A percentile compares a stretch with the other conserved stretches of the same genome.
Evolutionary conservation across 148 eudicot species (phyloP).

Genomic region (Limonium bicolor): DNA sequence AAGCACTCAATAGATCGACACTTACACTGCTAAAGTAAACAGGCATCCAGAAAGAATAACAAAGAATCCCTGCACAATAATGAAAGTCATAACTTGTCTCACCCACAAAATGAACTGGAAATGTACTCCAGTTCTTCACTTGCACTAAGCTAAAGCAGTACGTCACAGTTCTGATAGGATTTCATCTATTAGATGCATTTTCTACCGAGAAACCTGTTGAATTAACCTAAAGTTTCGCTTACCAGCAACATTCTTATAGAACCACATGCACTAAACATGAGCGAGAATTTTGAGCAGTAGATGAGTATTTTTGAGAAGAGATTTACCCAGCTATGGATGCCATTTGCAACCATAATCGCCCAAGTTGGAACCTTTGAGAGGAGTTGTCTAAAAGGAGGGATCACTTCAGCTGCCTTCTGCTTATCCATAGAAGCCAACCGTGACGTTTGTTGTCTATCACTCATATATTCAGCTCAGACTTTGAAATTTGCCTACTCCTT

Average conservation of each 20-base stretch:
- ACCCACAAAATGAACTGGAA: too few relatives aligned
- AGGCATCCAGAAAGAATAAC: constrained; percentile 98
- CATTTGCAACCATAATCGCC: constrained; percentile 83
- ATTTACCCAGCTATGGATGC: constrained; percentile 93
- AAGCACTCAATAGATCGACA: background rate
- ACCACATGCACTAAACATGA: too few relatives aligned
- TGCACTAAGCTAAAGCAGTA: too few relatives aligned
- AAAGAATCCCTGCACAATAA: constrained; percentile 70
- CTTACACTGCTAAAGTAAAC: constrained; percentile 75
- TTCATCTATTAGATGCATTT: too few relatives aligned
- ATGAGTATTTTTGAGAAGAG: too few relatives aligned
- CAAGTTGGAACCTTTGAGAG: constrained; percentile 81
- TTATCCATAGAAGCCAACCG: constrained; percentile 18
- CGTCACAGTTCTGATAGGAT: too few relatives aligned
- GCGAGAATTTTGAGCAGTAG: too few relatives aligned
- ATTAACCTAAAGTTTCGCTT: too few relatives aligned
- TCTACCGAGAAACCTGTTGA: too few relatives aligned
- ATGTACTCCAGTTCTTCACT: constrained; percentile 4
- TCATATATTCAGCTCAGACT: constrained; percentile 52
- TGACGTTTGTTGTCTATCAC: constrained; percentile 13
- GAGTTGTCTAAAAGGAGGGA: constrained; percentile 68
- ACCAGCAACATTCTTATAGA: too few relatives aligned
- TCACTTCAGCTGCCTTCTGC: constrained; percentile 22
- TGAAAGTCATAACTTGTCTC: too few relatives aligned
- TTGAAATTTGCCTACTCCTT: constrained; percentile 56